Percentiles rank a stretch among this genome's conserved stretches.
Evolutionary conservation across 345 rosid genomes (phyloP).

Genomic region (Salix brachista): DNA sequence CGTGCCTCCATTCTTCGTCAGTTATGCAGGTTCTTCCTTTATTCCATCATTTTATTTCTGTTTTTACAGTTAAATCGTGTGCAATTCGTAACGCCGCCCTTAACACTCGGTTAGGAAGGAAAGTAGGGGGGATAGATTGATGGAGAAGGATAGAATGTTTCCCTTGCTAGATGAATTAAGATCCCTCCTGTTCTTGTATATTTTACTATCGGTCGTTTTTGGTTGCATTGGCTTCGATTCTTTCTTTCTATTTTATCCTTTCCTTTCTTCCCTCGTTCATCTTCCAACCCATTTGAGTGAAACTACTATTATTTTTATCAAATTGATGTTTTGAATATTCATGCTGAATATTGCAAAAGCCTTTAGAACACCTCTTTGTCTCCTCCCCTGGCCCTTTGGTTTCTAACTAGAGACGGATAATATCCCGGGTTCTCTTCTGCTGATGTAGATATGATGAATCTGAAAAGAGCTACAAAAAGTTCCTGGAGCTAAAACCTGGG

Average conservation of each 20-base stretch:
- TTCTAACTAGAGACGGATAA: conserved; percentile 28
- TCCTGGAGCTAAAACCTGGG: conserved; percentile 67
- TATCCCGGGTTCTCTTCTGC: conserved; percentile 32
- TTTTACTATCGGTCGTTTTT: too few species aligned
- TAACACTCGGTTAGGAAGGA: neutral
- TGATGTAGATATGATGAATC: conserved; percentile 83
- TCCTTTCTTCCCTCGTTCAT: too few species aligned
- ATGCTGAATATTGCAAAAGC: neutral
- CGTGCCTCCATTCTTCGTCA: conserved; percentile 83
- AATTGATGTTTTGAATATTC: neutral
- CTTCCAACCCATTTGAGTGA: too few species aligned
- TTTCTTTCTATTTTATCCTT: too few species aligned
- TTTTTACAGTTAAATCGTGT: neutral
- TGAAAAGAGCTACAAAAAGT: conserved; percentile 61
- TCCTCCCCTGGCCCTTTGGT: neutral
- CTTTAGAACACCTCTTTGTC: neutral
- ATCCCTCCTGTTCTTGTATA: too few species aligned
- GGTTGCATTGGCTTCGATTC: too few species aligned
- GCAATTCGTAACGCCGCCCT: too few species aligned
- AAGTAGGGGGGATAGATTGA: neutral
- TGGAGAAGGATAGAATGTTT: neutral
- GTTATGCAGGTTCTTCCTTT: conserved; percentile 66
- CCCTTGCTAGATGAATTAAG: neutral
- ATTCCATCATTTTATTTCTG: neutral
- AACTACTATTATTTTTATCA: neutral